Conservation (phyloP, 441 rosid species). For the Populus hybrid region DNA sequence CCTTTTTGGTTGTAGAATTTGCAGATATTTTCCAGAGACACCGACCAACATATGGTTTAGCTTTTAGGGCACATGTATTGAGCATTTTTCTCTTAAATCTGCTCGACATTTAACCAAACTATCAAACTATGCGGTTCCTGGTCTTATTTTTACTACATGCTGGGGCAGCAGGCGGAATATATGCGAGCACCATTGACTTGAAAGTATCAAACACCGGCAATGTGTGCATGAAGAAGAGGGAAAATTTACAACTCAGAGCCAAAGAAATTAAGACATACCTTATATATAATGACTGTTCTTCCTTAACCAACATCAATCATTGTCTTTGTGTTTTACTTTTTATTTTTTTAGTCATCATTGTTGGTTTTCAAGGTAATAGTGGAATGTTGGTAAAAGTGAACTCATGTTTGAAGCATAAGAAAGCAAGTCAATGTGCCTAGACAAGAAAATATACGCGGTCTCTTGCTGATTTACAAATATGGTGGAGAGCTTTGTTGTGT, state of each 20-base stretch:
- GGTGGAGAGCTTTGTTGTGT: no score
- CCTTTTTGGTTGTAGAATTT: not conserved
- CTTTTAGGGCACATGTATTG: constrained; percentile 65
- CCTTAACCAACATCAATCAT: constrained; percentile 16
- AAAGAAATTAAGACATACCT: not conserved
- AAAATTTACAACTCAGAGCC: not conserved
- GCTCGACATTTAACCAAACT: constrained; percentile 30
- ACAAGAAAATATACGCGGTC: no score
- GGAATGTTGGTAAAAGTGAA: constrained; percentile 22
- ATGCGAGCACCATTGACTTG: constrained; percentile 17
- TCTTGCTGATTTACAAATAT: no score
- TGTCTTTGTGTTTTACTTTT: not conserved
- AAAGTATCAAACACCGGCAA: not conserved
- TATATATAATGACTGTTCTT: not conserved
- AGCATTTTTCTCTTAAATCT: constrained; percentile 32
- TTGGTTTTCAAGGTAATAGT: not conserved
- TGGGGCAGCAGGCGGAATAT: constrained; percentile 10
- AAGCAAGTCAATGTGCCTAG: not conserved
- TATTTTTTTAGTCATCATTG: not conserved
- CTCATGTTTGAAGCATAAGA: not conserved
- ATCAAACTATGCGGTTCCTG: not conserved
- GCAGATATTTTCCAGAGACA: constrained; percentile 32
- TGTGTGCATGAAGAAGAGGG: not conserved
- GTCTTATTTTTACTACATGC: not conserved
- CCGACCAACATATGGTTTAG: constrained; percentile 61